These are phyloP conservation scores for Beauveria brongniartii DNA, from an alignment of 2,329 filamentous ascomycete species.

Conservation along the genomic window DNA sequence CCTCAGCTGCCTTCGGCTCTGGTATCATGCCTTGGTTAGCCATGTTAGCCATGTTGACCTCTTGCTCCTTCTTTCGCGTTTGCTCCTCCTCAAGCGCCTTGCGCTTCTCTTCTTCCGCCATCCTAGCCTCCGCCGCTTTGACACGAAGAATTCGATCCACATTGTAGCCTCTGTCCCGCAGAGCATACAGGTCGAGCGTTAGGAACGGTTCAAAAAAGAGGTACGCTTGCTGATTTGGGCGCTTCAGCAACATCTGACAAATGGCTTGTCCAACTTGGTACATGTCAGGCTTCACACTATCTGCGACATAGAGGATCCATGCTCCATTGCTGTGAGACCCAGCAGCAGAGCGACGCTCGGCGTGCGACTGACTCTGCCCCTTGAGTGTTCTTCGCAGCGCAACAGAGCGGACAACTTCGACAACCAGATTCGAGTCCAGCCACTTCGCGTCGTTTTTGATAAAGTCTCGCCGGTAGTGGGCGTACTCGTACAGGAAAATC, in stretches of 20 bases:
- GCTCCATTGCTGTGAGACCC: constrained; percentile 45
- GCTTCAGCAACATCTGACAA: constrained; percentile 68
- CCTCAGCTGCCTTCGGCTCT: constrained; percentile 21
- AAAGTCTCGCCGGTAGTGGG: constrained; percentile 62
- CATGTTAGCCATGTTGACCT: constrained; percentile 32
- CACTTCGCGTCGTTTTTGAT: constrained; percentile 83
- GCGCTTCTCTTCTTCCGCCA: constrained; percentile 75
- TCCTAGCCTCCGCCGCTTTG: constrained; percentile 77
- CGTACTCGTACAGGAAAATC: constrained; percentile 75
- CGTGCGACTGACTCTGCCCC: constrained; percentile 60
- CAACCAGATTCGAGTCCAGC: constrained; percentile 76
- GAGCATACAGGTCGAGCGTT: constrained; percentile 71
- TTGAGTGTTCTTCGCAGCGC: constrained; percentile 68
- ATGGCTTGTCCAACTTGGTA: constrained; percentile 90
- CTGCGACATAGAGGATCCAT: constrained; percentile 68
- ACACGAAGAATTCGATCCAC: constrained; percentile 87
- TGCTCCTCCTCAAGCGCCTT: constrained; percentile 67
- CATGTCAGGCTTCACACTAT: constrained; percentile 61
- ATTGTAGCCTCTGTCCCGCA: constrained; percentile 88
- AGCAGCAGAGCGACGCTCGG: constrained; percentile 68
- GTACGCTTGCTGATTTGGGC: constrained; percentile 81
- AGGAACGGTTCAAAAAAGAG: constrained; percentile 88
- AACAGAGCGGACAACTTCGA: constrained; percentile 72
- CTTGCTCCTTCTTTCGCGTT: constrained; percentile 51
- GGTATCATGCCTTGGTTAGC: constrained; percentile 18